phyloP scores from a whole-genome alignment of 768 basidiomycete species.

The Mycena epipterygia region DNA sequence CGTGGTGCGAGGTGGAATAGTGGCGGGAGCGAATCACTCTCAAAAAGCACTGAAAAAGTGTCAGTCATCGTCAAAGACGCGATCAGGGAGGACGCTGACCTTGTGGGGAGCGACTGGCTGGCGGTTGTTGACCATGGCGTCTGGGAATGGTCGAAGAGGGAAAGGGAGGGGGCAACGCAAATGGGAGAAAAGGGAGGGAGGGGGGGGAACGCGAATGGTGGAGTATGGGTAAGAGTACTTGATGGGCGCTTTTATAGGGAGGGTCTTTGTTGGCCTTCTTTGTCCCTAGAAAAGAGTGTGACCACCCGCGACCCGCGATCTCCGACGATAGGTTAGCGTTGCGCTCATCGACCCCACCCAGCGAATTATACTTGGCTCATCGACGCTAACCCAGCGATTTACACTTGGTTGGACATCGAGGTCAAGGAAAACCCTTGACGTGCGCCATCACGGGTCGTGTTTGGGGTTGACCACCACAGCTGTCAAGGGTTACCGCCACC shows the following conservation, averaged over 20 bases:
- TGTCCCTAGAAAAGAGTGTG: not conserved
- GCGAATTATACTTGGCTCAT: not conserved
- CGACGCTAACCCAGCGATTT: not conserved
- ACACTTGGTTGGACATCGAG: not conserved
- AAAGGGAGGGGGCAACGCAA: not conserved
- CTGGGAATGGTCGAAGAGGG: too few relatives aligned
- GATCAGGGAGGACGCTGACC: not conserved
- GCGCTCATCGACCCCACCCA: too few relatives aligned
- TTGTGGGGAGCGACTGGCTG: not conserved
- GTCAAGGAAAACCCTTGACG: not conserved
- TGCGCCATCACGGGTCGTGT: too few relatives aligned
- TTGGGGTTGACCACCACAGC: too few relatives aligned
- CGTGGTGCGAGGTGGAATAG: not conserved
- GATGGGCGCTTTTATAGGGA: not conserved
- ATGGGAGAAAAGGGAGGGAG: not conserved
- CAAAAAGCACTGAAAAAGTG: not conserved
- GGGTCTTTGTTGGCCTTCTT: not conserved
- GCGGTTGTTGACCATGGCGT: slow-evolving; percentile 11
- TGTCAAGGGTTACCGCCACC: not conserved
- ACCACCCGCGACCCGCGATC: slow-evolving; percentile 1
- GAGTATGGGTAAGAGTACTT: too few relatives aligned
- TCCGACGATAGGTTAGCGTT: too few relatives aligned
- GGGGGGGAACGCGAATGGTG: too few relatives aligned
- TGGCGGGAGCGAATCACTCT: not conserved
- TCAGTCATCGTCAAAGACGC: not conserved